Evolutionary conservation across 2,329 filamentous ascomycete species (phyloP), one percentile per base, ranked within the genome.

Genomic region (Trichoderma koningiopsis): DNA sequence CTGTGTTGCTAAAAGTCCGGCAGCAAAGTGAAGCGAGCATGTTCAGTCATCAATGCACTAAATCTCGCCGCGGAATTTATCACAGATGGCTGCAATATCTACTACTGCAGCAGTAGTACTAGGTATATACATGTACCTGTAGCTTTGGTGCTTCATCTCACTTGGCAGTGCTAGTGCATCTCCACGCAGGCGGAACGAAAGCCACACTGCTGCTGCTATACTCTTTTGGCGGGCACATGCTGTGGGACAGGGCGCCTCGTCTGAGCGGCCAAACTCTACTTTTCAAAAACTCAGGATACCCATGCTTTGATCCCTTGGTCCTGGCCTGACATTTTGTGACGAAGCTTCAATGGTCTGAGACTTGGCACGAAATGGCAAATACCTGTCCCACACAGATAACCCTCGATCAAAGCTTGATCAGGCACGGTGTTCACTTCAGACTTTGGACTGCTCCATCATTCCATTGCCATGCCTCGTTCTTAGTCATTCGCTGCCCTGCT

Each of bases 331-430:
- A 14, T 65, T 57, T 57, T 57, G 53, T 57, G 62, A 65, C 62
- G 62, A 65, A 65, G 62, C 62, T 65, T 65, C 35, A 47, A 65
- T 65, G 53, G 62, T 57, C 62, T 65, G 35, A 65, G 62, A 65
- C 53, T 65, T 56, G 52, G 24, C 37, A 22, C 29, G n/a, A 31
- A 33, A 56, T 33, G 62, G 62, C 62, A 16, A 55, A 31, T 29
- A 40, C 40, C 61, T 29, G 40, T 55, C 61, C 53, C 24, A 40
- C 61, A 64, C 47, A 61, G 43, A 40, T n/a, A 19, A 19, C 43
- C 47, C 35, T 35, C 53, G 27, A 49, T 49, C 53, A 57, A 40
- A 19, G 35, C 55, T 58, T 40, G 49, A 10, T 66, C 53, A 55
- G 22, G 52, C 52, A 57, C 52, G 63, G 52, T 29, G 4, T 13